A percentile compares a stretch with the other conserved stretches of the same genome.
These are phyloP conservation scores for Scheffersomyces parashehatae DNA, from an alignment of 1,139 yeast species.

Conservation along the genomic window DNA sequence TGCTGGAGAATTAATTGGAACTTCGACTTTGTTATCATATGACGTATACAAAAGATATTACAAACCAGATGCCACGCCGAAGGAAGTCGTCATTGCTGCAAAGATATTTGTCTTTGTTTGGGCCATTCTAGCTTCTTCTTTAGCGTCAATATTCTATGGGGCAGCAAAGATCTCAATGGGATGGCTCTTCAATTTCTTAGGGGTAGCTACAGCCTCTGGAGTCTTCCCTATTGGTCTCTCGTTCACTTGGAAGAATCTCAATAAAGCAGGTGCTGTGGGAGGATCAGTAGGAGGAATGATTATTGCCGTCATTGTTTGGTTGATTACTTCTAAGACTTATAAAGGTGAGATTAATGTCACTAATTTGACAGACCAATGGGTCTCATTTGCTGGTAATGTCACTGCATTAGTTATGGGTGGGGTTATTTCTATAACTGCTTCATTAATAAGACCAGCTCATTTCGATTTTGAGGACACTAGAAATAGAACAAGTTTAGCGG, in stretches of 20 bases:
- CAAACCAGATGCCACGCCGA: conserved; percentile 43
- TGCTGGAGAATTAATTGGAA: conserved; percentile 50
- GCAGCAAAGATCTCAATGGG: conserved; percentile 26
- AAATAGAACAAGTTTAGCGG: conserved; percentile 28
- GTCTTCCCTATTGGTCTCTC: conserved; percentile 43
- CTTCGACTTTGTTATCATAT: conserved; percentile 46
- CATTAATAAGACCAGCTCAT: conserved; percentile 35
- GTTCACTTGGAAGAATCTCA: conserved; percentile 40
- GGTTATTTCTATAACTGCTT: conserved; percentile 24
- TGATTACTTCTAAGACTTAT: conserved; percentile 19
- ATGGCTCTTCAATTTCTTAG: conserved; percentile 44
- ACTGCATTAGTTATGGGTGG: conserved; percentile 31
- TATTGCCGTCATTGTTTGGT: conserved; percentile 21
- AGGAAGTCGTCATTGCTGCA: conserved; percentile 37
- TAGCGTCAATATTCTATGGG: conserved; percentile 43
- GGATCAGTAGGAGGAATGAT: conserved; percentile 28
- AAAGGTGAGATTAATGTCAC: conserved; percentile 26
- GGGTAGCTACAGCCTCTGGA: conserved; percentile 43
- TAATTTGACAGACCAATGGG: conserved; percentile 23
- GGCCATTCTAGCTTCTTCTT: conserved; percentile 30
- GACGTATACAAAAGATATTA: conserved; percentile 49
- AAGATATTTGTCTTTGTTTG: conserved; percentile 37
- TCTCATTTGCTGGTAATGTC: conserved; percentile 19
- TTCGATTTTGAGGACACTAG: conserved; percentile 34
- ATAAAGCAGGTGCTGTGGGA: conserved; percentile 32